phyloP scores from a whole-genome alignment of 129 eudicot genomes.

The Daucus carota region DH1_v3.0 NC_030385.2:876001-876500 shows the following conservation, averaged over 20 bases:
- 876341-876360: background rate
- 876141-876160: background rate
- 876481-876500: too few relatives aligned
- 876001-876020: too few relatives aligned
- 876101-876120: too few relatives aligned
- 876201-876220: background rate
- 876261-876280: background rate
- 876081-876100: too few relatives aligned
- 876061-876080: too few relatives aligned
- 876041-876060: too few relatives aligned
- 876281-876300: background rate
- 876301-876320: background rate
- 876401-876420: background rate
- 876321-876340: background rate
- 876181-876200: background rate
- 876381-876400: background rate
- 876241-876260: constrained; percentile 4
- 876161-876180: background rate
- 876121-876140: too few relatives aligned
- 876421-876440: background rate
- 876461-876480: too few relatives aligned
- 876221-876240: background rate
- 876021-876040: too few relatives aligned
- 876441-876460: too few relatives aligned
- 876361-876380: background rate